These are phyloP conservation scores for Fusarium gaditjirri DNA, from an alignment of 2,329 filamentous ascomycete species.

Conservation along the genomic window DNA sequence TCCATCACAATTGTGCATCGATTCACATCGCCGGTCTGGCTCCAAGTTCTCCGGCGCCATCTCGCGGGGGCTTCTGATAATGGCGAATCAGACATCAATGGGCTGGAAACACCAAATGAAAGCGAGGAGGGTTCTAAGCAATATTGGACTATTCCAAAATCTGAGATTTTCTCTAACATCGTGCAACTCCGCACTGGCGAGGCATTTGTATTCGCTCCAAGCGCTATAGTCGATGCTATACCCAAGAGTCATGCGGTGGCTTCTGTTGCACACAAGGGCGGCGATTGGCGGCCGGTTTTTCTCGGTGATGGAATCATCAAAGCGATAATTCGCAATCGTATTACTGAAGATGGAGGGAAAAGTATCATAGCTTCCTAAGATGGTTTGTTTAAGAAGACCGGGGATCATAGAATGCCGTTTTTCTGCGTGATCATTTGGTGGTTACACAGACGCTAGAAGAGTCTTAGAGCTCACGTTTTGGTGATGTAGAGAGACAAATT, in stretches of 20 bases:
- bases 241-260: fast-evolving
- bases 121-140: background rate
- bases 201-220: background rate
- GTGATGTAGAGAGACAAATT: too few species aligned
- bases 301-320: background rate
- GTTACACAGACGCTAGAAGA: too few species aligned
- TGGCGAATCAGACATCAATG: background rate
- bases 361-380: background rate
- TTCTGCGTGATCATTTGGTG: too few species aligned
- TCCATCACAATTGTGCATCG: background rate
- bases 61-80: background rate
- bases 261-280: background rate
- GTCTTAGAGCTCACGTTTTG: too few species aligned
- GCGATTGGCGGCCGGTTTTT: background rate
- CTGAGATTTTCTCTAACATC: background rate
- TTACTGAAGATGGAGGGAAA: background rate
- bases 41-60: background rate
- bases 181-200: background rate
- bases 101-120: background rate
- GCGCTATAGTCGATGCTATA: background rate
- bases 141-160: too few species aligned
- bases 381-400: too few species aligned
- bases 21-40: background rate
- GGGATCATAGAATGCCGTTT: too few species aligned
- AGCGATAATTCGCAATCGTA: background rate